Conservation (phyloP, 345 rosid genomes). For the Schrenkiella parvula region DNA sequence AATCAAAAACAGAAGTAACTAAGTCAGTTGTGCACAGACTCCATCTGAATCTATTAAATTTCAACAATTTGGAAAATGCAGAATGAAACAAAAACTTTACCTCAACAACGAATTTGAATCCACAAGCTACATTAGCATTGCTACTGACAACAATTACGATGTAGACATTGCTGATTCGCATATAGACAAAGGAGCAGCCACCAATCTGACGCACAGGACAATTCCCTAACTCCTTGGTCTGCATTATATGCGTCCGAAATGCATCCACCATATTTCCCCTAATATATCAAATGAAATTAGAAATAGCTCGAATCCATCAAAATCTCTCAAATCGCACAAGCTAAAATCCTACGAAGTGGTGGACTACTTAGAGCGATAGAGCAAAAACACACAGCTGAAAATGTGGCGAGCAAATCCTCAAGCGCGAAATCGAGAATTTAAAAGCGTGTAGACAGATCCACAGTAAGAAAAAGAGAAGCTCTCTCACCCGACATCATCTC, state of each 20-base stretch:
- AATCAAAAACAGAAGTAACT: neutral
- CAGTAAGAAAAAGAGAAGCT: neutral
- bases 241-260: conserved; percentile 97
- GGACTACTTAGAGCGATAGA: neutral
- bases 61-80: neutral
- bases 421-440: neutral
- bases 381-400: neutral
- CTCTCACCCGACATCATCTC: conserved; percentile 93
- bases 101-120: conserved; percentile 98
- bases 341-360: conserved; percentile 5
- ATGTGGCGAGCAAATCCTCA: neutral
- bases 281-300: neutral
- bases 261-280: conserved; percentile 99
- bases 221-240: conserved; percentile 93
- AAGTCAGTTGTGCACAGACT: neutral
- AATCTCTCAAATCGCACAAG: neutral
- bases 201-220: conserved; percentile 99
- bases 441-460: neutral
- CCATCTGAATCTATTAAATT: neutral
- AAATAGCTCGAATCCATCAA: neutral
- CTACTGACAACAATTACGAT: conserved; percentile 97
- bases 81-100: conserved; percentile 29
- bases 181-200: conserved; percentile 92
- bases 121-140: conserved; percentile 99
- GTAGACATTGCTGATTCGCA: conserved; percentile 98